Evolutionary conservation across 108 stramenopile genomes (phyloP), one percentile per base, ranked within the genome.

Genomic region (Seminavis robusta): DNA sequence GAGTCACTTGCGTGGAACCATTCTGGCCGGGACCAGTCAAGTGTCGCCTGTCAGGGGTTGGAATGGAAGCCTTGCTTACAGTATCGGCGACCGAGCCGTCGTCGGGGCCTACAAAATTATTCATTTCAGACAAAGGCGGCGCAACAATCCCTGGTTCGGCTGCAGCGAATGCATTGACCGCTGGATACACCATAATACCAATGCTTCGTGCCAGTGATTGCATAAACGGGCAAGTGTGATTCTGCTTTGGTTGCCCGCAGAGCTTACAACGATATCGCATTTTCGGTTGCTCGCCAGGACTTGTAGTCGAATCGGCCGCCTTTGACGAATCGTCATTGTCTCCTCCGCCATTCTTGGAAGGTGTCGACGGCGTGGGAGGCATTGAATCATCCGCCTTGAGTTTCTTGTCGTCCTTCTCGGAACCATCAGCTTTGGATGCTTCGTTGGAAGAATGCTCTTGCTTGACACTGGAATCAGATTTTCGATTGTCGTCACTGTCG

Each of bases 161-260:
- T 4, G 89, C 65, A 13, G 78, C 67, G 48, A 84, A 81, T 11
- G 89, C 80, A 65, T 90, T 90, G 13, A 82, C 79, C 2, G 83
- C 75, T 16, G 89, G 81, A 53, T 83, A 83, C 23, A 79, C 74
- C 73, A 77, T 84, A 31, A 78, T 51, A 37, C 89, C 89, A 52
- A 90, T 90, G 47, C 71, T 86, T 38, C 89, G 56, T 23, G 74
- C 79, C 38, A 90, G 38, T 6, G 83, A 75, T 34, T 84, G 71
- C 33, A 66, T 69, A 33, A 75, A 86, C 0, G 84, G 73, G 50
- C 89, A 90, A 16, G 64, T 62, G 66, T 90, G 89, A 31, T 84
- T 82, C 34, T 84, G 78, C 67, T 90, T 90, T 15, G 76, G 72
- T 59, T 82, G 80, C 13, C 89, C 89, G 42, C 89, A 90, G 13